Conservation (phyloP, 768 basidiomycete genomes). For the Harrya chromipes region DNA sequence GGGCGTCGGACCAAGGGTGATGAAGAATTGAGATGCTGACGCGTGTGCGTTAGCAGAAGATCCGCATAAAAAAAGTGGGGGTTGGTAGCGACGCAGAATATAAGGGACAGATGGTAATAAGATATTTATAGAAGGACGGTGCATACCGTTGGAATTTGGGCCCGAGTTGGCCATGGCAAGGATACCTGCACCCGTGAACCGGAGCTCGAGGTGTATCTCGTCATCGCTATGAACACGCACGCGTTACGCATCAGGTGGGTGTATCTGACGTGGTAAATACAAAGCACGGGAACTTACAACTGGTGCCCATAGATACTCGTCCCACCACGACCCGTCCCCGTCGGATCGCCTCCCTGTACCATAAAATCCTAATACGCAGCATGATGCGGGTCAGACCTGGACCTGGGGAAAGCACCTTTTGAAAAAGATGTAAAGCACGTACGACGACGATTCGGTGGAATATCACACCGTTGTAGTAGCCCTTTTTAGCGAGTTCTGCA, state of each 20-base stretch:
- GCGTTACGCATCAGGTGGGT: background rate
- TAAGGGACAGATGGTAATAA: too few relatives aligned
- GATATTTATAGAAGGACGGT: too few relatives aligned
- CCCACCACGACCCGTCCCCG: conserved; percentile 91
- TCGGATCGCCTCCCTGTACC: conserved; percentile 95
- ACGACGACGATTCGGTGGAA: conserved; percentile 94
- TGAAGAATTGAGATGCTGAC: conserved; percentile 91
- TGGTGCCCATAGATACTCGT: conserved; percentile 87
- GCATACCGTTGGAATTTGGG: conserved; percentile 78
- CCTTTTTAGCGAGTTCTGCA: conserved; percentile 81
- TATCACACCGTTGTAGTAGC: conserved; percentile 87
- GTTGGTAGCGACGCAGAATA: too few relatives aligned
- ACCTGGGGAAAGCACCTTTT: background rate
- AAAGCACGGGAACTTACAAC: conserved; percentile 51
- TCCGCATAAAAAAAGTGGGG: background rate
- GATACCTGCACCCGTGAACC: conserved; percentile 95
- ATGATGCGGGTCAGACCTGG: background rate
- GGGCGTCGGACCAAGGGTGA: conserved; percentile 80
- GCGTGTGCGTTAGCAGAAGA: conserved; percentile 17
- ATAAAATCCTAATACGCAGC: conserved; percentile 74
- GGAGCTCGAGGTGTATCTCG: conserved; percentile 84
- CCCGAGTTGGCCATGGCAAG: conserved; percentile 98
- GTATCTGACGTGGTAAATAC: too few relatives aligned
- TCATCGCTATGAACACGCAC: conserved; percentile 61
- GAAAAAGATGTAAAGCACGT: conserved; percentile 19